Evolutionary conservation across 768 basidiomycete genomes (phyloP).

Genomic region (Kwoniella dejecticola): DNA sequence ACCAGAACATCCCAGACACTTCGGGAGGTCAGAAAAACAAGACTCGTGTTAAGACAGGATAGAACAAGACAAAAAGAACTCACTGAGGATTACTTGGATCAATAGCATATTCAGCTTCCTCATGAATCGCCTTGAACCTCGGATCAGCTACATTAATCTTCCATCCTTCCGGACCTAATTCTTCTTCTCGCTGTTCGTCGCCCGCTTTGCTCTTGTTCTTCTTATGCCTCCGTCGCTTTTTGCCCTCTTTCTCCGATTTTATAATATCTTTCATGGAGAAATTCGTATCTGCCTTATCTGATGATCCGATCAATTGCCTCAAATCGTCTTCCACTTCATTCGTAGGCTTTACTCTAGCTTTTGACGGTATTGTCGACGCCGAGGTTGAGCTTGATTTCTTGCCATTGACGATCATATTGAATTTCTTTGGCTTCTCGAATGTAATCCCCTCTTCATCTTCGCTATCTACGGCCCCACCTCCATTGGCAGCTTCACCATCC

Average conservation of each 20-base stretch:
- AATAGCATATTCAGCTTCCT: constrained; percentile 89
- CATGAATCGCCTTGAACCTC: constrained; percentile 82
- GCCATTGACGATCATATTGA: no score
- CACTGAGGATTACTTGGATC: constrained; percentile 95
- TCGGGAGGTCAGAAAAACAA: no score
- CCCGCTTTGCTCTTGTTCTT: constrained; percentile 60
- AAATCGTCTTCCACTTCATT: constrained; percentile 19
- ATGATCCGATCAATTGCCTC: constrained; percentile 33
- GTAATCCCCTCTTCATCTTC: not conserved
- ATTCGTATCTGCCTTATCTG: constrained; percentile 57
- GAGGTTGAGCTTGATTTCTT: no score
- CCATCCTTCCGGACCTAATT: constrained; percentile 68
- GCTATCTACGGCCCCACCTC: constrained; percentile 52
- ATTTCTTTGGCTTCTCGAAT: constrained; percentile 11
- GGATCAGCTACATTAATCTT: constrained; percentile 79
- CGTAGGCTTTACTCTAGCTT: constrained; percentile 11
- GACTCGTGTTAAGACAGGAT: no score
- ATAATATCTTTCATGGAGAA: constrained; percentile 89
- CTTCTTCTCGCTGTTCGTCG: constrained; percentile 61
- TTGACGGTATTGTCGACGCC: no score
- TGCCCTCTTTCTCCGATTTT: constrained; percentile 74
- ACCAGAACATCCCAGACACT: no score
- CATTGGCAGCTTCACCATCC: no score
- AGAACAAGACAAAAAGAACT: constrained; percentile 51
- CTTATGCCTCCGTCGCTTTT: constrained; percentile 57